phyloP scores from a whole-genome alignment of 192 early-diverging fungal species.

The Coemansia asiatica region DNA sequence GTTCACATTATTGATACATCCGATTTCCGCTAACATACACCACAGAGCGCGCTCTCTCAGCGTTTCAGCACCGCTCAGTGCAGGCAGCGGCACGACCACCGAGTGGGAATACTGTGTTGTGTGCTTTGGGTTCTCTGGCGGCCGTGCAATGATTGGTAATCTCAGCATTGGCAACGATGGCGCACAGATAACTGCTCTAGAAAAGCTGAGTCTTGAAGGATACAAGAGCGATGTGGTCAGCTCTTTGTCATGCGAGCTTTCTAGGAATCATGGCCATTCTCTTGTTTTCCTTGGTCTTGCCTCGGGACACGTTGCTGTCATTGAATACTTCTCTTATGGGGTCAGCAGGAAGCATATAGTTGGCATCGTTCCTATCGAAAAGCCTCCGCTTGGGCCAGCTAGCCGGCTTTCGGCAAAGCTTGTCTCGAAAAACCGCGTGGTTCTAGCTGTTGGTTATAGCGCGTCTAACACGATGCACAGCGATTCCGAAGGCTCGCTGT shows the following conservation, averaged over 20 bases:
- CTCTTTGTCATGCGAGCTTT: conserved; percentile 10
- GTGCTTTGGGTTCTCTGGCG: conserved; percentile 32
- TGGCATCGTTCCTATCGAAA: conserved; percentile 3
- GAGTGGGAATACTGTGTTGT: conserved; percentile 46
- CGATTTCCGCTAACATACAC: conserved; percentile 19
- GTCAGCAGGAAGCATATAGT: conserved; percentile 11
- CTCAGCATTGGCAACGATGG: conserved; percentile 20
- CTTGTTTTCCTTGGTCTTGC: conserved; percentile 27
- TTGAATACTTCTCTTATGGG: conserved; percentile 38
- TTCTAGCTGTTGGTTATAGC: conserved; percentile 31
- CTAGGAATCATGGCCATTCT: conserved; percentile 15
- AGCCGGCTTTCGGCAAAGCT: conserved; percentile 11
- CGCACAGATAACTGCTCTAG: conserved; percentile 30
- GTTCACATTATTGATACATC: conserved; percentile 28
- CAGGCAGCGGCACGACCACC: conserved; percentile 33
- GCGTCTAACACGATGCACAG: neutral
- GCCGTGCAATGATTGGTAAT: conserved; percentile 30
- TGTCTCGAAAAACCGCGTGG: conserved; percentile 6
- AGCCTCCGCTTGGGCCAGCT: conserved; percentile 17
- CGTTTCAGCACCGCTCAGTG: conserved; percentile 30
- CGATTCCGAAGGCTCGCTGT: neutral
- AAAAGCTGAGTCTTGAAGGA: conserved; percentile 9
- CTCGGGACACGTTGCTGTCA: conserved; percentile 22
- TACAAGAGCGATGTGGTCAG: conserved; percentile 20
- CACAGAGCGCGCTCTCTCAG: conserved; percentile 26